Percentiles rank a stretch among this genome's conserved stretches.
phyloP scores from a whole-genome alignment of 306 rosid species.

The Quercus aquifolioides region DNA sequence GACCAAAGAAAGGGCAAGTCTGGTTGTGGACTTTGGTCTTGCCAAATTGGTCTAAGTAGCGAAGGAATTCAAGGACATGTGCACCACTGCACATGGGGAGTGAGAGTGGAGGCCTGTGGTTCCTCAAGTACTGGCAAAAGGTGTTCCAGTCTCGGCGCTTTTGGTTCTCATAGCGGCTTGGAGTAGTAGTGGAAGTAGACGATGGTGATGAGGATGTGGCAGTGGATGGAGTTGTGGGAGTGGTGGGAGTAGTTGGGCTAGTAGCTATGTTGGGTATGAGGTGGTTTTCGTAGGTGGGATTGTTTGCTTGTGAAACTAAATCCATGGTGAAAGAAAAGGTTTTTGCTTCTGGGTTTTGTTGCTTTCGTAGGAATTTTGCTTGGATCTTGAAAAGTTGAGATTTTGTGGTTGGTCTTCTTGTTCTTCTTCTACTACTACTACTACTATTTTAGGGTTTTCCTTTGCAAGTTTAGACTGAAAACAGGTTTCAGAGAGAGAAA shows the following conservation, averaged over 20 bases:
- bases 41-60: conserved; percentile 87
- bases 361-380: neutral
- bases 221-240: neutral
- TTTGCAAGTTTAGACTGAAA: neutral
- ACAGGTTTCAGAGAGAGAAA: neutral
- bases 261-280: neutral
- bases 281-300: conserved; percentile 11
- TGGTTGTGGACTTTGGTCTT: conserved; percentile 90
- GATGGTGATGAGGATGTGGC: neutral
- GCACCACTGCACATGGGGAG: conserved; percentile 63
- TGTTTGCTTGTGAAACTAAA: conserved; percentile 47
- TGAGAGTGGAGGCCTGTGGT: conserved; percentile 75
- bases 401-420: neutral
- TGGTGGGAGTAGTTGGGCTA: neutral
- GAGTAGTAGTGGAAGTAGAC: conserved; percentile 24
- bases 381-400: neutral
- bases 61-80: conserved; percentile 85
- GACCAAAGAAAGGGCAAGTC: conserved; percentile 78
- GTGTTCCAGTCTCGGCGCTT: conserved; percentile 96
- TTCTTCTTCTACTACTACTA: neutral
- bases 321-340: conserved; percentile 38
- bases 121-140: conserved; percentile 81
- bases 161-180: conserved; percentile 91
- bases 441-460: conserved; percentile 30
- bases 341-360: neutral